Percentiles rank a stretch among this genome's conserved stretches.
Evolutionary conservation across 805 yeast genomes (phyloP).

Genomic region (Candida parachauliodes): DNA sequence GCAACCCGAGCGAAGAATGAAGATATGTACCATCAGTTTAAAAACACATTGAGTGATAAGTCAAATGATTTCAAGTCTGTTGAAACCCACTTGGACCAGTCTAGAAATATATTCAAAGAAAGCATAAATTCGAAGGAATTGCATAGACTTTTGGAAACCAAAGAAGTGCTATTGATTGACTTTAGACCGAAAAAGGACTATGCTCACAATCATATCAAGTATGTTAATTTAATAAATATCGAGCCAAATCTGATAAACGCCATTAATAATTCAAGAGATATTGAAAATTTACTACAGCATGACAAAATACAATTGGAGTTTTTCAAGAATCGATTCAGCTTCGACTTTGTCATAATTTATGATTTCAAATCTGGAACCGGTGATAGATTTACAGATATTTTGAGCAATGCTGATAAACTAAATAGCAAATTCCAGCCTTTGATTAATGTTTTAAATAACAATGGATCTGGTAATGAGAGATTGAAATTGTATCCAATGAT

Average conservation of each 20-base stretch:
- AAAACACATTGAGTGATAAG: slow-evolving; percentile 16
- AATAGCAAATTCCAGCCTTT: slow-evolving; percentile 56
- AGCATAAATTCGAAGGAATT: slow-evolving; percentile 18
- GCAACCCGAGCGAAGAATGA: slow-evolving; percentile 11
- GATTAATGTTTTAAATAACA: slow-evolving; percentile 29
- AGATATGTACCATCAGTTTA: slow-evolving; percentile 16
- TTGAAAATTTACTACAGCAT: slow-evolving; percentile 55
- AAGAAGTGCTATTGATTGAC: slow-evolving; percentile 60
- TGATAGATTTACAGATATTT: slow-evolving; percentile 34
- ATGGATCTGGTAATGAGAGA: slow-evolving; percentile 31
- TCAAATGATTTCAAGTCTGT: slow-evolving; percentile 9
- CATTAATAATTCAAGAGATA: slow-evolving; percentile 58
- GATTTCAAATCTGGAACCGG: slow-evolving; percentile 43
- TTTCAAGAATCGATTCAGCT: slow-evolving; percentile 52
- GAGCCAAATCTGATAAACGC: slow-evolving; percentile 49
- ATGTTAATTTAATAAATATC: slow-evolving; percentile 60
- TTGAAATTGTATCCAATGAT: slow-evolving; percentile 29
- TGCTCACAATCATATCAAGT: slow-evolving; percentile 58
- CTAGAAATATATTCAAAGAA: neutral
- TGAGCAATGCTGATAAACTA: slow-evolving; percentile 30
- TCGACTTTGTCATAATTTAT: slow-evolving; percentile 64
- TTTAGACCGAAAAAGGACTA: slow-evolving; percentile 60
- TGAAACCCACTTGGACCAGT: neutral
- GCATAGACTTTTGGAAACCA: slow-evolving; percentile 9
- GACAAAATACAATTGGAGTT: slow-evolving; percentile 51